Base-by-base conservation (phyloP, 1,139 yeast species). In the Taphrina betulina region DNA sequence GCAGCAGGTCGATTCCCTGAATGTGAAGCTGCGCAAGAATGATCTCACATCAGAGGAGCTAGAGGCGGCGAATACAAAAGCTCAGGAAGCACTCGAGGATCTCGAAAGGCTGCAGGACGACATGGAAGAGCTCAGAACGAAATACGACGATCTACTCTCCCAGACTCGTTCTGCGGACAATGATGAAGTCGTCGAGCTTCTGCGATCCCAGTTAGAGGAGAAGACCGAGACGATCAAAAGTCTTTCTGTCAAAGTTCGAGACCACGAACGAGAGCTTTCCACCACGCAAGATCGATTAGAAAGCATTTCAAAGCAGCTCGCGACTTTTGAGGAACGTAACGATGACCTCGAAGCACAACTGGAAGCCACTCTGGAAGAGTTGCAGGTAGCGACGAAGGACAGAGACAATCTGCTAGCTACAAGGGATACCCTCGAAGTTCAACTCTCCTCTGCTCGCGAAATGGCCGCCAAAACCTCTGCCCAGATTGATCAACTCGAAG, bases 401-500 rank as follows among this genome's bases (percentile, higher is more conserved):
- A 43, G 31, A 14, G 28, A 16, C 3, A 19, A 29, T 10, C 17
- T 43, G 12, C 37, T 31, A 31, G 20, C 31, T 24, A 26, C 16
- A n/a, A 43, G 26, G 17, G 17, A 19, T 19, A 43, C 48, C 19
- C 28, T 31, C 10, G 48, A 43, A 14, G 20, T 31, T 8, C 24
- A 50, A 35, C 10, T 36, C n/a, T 20, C n/a, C 12, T 16, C 41
- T n/a, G 19, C 31, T 7, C n/a, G 5, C 19, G 17, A 20, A 8
- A 42, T 24, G 28, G 22, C 16, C 3, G 26, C 8, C 4, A n/a
- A 33, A n/a, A 10, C 7, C 12, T 26, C 26, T 40, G 96, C 88
- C 71, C 94, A 85, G 61, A 80, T 87, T 66, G 85, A 90, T 66
- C 82, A 80, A 66, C 73, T 78, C 55, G 87, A 83, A 70, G 79